Percentiles rank a stretch among this genome's conserved stretches.
Evolutionary conservation across 2,329 filamentous ascomycete species (phyloP).

Genomic region (Allantophomopsis lycopodina): DNA sequence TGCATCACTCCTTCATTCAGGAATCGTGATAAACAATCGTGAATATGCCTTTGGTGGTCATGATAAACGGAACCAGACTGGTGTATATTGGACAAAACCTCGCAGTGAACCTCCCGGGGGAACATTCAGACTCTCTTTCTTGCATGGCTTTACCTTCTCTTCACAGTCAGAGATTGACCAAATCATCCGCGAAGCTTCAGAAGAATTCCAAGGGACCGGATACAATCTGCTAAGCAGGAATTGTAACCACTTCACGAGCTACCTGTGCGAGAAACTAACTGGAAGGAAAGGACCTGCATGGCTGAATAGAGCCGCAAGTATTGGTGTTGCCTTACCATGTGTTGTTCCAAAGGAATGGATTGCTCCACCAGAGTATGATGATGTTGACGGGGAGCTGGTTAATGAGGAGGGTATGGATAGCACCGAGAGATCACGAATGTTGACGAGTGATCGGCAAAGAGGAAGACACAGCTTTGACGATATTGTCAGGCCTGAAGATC

Average conservation of each 20-base stretch:
- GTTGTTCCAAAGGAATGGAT: constrained; percentile 76
- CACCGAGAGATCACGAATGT: constrained; percentile 44
- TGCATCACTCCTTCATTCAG: constrained; percentile 66
- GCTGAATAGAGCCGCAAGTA: constrained; percentile 74
- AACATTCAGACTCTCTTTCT: constrained; percentile 59
- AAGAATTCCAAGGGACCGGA: constrained; percentile 58
- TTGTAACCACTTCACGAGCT: constrained; percentile 79
- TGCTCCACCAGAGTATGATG: constrained; percentile 62
- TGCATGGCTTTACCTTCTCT: constrained; percentile 67
- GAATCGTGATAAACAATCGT: constrained; percentile 64
- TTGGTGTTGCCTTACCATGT: constrained; percentile 69
- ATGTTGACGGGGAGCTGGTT: constrained; percentile 55
- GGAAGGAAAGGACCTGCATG: constrained; percentile 56
- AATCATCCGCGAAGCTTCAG: constrained; percentile 54
- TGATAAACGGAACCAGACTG: constrained; percentile 53
- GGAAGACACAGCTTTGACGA: constrained; percentile 15
- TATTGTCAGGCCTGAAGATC: not conserved
- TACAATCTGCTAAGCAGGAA: constrained; percentile 78
- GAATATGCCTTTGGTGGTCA: constrained; percentile 85
- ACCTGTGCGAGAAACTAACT: constrained; percentile 62
- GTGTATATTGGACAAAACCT: constrained; percentile 74
- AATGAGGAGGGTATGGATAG: constrained; percentile 30
- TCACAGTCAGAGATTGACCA: constrained; percentile 55
- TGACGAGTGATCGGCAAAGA: constrained; percentile 21
- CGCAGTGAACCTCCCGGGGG: constrained; percentile 61